phyloP scores from a whole-genome alignment of 352 stramenopile genomes.

The Phytophthora capsici region DNA sequence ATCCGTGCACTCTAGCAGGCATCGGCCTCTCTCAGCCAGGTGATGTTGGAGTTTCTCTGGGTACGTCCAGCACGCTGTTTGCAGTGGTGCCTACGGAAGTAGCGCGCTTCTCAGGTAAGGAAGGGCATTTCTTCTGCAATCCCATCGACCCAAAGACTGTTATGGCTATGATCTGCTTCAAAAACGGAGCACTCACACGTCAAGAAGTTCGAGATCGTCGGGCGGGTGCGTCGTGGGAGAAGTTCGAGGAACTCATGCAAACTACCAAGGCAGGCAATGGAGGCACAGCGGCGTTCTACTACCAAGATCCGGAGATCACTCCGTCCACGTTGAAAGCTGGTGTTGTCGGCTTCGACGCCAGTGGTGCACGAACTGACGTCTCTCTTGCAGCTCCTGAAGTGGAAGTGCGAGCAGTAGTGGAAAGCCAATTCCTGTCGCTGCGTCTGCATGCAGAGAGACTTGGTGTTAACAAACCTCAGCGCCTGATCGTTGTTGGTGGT shows the following conservation, averaged over 20 bases:
- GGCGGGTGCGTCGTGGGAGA: slow-evolving; percentile 50
- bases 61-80: slow-evolving; percentile 73
- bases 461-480: slow-evolving; percentile 49
- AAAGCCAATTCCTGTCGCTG: slow-evolving; percentile 72
- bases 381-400: slow-evolving; percentile 22
- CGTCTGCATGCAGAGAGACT: slow-evolving; percentile 62
- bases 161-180: slow-evolving; percentile 91
- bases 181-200: slow-evolving; percentile 81
- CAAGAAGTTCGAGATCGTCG: slow-evolving; percentile 61
- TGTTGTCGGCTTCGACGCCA: slow-evolving; percentile 50
- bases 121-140: slow-evolving; percentile 88
- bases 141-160: slow-evolving; percentile 71
- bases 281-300: slow-evolving; percentile 65
- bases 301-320: slow-evolving; percentile 72
- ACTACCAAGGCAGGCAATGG: slow-evolving; percentile 51
- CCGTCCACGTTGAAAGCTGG: slow-evolving; percentile 53
- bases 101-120: slow-evolving; percentile 52
- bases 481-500: slow-evolving; percentile 72
- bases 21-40: slow-evolving; percentile 62
- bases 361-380: slow-evolving; percentile 30
- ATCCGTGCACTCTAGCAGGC: slow-evolving; percentile 76
- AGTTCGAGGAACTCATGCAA: slow-evolving; percentile 59
- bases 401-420: slow-evolving; percentile 66
- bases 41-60: slow-evolving; percentile 69
- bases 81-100: slow-evolving; percentile 51